These are phyloP conservation scores for Malassezia sympodialis DNA, from an alignment of 1,284 basidiomycete genomes.

Conservation along the genomic window DNA sequence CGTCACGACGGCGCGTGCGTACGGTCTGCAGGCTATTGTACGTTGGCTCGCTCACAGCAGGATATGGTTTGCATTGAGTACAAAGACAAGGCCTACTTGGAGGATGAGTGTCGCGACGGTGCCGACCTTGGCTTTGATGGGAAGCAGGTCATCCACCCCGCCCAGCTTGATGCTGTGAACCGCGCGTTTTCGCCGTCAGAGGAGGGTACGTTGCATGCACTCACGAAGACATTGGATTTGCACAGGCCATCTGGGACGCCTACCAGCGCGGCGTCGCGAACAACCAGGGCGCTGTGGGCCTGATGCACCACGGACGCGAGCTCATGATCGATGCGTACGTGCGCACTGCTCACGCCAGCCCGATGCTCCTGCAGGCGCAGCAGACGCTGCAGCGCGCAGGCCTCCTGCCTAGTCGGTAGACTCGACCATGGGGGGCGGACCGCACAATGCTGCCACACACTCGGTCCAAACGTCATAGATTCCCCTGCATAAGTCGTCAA, in stretches of 20 bases:
- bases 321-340: slow-evolving; percentile 60
- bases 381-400: slow-evolving; percentile 53
- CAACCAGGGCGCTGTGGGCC: slow-evolving; percentile 58
- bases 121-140: slow-evolving; percentile 42
- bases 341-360: background rate
- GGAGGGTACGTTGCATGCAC: slow-evolving; percentile 53
- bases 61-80: slow-evolving; percentile 80
- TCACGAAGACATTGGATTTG: slow-evolving; percentile 63
- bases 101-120: slow-evolving; percentile 64
- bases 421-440: background rate
- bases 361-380: slow-evolving; percentile 53
- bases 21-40: slow-evolving; percentile 68
- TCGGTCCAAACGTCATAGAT: background rate
- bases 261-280: slow-evolving; percentile 50
- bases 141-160: slow-evolving; percentile 81
- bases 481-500: background rate
- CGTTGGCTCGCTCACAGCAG: background rate
- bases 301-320: slow-evolving; percentile 55
- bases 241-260: slow-evolving; percentile 57
- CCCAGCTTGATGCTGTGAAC: slow-evolving; percentile 70
- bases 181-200: slow-evolving; percentile 64
- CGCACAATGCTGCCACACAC: background rate
- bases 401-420: background rate
- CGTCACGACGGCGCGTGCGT: slow-evolving; percentile 73
- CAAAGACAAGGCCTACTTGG: slow-evolving; percentile 62